phyloP scores from a whole-genome alignment of 352 stramenopile genomes.

The Phytophthora pluvialis region DNA sequence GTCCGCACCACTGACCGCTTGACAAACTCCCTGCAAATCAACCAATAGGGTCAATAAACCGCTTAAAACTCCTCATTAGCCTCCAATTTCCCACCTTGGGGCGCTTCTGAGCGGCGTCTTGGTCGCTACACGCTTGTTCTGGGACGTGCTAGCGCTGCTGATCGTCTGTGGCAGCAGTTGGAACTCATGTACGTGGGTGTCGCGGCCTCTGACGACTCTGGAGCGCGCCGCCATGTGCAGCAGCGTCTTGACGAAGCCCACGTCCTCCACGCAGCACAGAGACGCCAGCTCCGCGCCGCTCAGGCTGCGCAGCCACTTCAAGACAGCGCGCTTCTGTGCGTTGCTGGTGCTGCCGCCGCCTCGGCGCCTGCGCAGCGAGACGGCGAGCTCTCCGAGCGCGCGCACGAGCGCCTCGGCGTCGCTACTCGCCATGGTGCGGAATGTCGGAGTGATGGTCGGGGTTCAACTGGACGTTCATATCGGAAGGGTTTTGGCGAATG shows the following conservation, averaged over 20 bases:
- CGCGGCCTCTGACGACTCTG: conserved; percentile 5
- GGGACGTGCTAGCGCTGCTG: not conserved
- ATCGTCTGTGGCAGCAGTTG: conserved; percentile 45
- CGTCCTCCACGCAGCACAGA: conserved; percentile 68
- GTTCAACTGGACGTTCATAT: conserved; percentile 23
- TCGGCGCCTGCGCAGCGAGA: conserved; percentile 41
- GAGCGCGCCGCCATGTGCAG: conserved; percentile 63
- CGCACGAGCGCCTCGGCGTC: conserved; percentile 45
- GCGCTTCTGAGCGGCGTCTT: conserved; percentile 17
- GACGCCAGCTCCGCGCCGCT: conserved; percentile 57
- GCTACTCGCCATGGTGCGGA: conserved; percentile 24
- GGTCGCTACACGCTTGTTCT: conserved; percentile 13
- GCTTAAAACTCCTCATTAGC: not conserved
- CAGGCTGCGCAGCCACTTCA: conserved; percentile 60
- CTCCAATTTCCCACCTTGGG: conserved; percentile 24
- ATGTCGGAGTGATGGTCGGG: conserved; percentile 23
- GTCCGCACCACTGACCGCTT: conserved; percentile 53
- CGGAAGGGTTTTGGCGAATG: conserved; percentile 21
- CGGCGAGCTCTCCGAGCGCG: conserved; percentile 66
- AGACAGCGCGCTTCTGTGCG: conserved; percentile 43
- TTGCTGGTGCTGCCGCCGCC: conserved; percentile 9
- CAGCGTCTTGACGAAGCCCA: conserved; percentile 80
- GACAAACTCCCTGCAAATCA: conserved; percentile 57
- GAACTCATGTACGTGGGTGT: conserved; percentile 51
- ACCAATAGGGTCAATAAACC: conserved; percentile 8